Conservation (phyloP, 1,139 yeast genomes). For the Pichia terricola region DNA sequence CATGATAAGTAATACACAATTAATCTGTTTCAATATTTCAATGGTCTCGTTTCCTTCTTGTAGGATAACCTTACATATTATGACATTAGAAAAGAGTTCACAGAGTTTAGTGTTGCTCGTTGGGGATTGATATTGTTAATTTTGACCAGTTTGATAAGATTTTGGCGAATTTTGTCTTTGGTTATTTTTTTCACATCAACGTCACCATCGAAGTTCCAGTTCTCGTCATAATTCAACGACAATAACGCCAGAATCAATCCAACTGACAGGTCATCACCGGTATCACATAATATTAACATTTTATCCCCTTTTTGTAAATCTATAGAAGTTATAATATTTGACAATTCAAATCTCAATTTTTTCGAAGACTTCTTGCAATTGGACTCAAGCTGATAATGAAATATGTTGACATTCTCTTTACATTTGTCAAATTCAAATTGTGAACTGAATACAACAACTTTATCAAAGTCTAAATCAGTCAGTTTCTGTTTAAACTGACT, state of each 20-base stretch:
- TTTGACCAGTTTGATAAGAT: slow-evolving; percentile 43
- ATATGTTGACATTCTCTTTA: not conserved
- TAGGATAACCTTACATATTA: not conserved
- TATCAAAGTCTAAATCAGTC: slow-evolving; percentile 6
- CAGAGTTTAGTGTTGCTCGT: slow-evolving; percentile 56
- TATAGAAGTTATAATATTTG: slow-evolving; percentile 14
- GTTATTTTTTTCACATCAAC: slow-evolving; percentile 7
- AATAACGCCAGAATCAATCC: slow-evolving; percentile 49
- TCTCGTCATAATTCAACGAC: not conserved
- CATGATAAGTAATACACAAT: too few relatives aligned
- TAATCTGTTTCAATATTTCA: too few relatives aligned
- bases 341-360: slow-evolving; percentile 25
- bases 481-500: too few relatives aligned
- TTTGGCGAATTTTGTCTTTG: slow-evolving; percentile 48
- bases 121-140: slow-evolving; percentile 57
- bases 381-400: slow-evolving; percentile 16
- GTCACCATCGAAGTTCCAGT: not conserved
- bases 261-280: slow-evolving; percentile 57
- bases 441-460: slow-evolving; percentile 13
- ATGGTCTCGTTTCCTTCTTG: not conserved
- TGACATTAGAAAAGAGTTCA: slow-evolving; percentile 20
- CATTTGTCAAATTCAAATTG: slow-evolving; percentile 1
- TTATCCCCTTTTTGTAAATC: slow-evolving; percentile 13
- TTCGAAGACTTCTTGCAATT: slow-evolving; percentile 58
- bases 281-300: slow-evolving; percentile 46